These are phyloP conservation scores for Litchi chinensis DNA, from an alignment of 345 rosid species.

Conservation along the genomic window DNA sequence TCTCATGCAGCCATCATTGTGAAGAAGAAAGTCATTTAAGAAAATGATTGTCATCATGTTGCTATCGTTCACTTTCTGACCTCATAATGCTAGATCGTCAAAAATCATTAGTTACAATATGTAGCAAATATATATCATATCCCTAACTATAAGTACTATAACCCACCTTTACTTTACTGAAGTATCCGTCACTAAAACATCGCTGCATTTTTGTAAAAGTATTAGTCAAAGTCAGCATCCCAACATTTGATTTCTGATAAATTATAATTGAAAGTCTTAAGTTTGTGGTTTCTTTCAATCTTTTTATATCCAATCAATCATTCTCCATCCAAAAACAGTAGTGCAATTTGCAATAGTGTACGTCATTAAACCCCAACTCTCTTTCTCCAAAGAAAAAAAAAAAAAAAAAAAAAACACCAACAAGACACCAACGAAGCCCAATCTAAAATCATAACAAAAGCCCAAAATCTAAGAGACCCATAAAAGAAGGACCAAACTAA, in stretches of 20 bases:
- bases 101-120: not conserved
- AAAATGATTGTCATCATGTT: slow-evolving; percentile 5
- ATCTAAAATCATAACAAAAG: too few species aligned
- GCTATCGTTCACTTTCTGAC: not conserved
- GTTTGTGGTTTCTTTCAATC: too few species aligned
- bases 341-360: too few species aligned
- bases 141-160: not conserved
- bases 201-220: not conserved
- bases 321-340: too few species aligned
- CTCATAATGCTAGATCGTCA: slow-evolving; percentile 10
- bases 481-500: not conserved
- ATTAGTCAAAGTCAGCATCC: not conserved
- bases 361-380: too few species aligned
- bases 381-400: too few species aligned
- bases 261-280: too few species aligned
- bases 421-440: too few species aligned
- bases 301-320: not conserved
- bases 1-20: slow-evolving; percentile 18
- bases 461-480: too few species aligned
- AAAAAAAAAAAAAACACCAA: too few species aligned
- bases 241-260: not conserved
- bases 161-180: too few species aligned
- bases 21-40: not conserved
- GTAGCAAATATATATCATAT: not conserved
- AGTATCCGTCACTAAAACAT: too few species aligned